These are phyloP conservation scores for Xylariaceae sp. DNA, from an alignment of 2,329 filamentous ascomycete species.

Conservation along the genomic window DNA sequence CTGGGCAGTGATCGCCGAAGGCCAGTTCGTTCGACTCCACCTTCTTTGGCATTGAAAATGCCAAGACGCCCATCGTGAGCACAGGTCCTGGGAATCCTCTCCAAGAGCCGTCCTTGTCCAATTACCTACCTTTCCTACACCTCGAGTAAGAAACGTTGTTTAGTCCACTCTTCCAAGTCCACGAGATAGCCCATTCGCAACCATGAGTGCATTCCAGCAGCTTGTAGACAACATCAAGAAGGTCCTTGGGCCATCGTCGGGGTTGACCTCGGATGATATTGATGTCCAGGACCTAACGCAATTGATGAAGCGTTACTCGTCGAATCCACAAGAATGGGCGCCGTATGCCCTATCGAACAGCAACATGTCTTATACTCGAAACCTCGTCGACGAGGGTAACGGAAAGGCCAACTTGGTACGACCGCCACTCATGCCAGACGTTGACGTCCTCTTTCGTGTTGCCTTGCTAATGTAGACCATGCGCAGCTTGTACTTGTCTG, in stretches of 20 bases:
- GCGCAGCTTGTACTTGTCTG: constrained; percentile 77
- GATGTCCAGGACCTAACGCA: constrained; percentile 64
- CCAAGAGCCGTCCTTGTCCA: constrained; percentile 2
- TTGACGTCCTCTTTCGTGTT: not conserved
- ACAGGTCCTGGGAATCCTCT: not conserved
- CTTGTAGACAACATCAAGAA: constrained; percentile 69
- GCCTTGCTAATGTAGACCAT: constrained; percentile 19
- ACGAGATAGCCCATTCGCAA: constrained; percentile 4
- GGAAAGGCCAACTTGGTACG: constrained; percentile 53
- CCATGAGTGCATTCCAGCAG: constrained; percentile 53
- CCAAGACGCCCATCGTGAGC: not conserved
- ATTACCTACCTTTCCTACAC: constrained; percentile 9
- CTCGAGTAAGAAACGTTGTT: not conserved
- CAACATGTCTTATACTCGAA: constrained; percentile 71
- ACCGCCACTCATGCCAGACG: constrained; percentile 1
- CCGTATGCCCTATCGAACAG: constrained; percentile 69
- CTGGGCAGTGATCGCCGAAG: constrained; percentile 15
- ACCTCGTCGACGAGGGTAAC: constrained; percentile 85
- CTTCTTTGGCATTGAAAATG: not conserved
- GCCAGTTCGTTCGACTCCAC: constrained; percentile 15
- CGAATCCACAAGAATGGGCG: constrained; percentile 64
- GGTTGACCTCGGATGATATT: constrained; percentile 75
- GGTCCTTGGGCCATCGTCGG: constrained; percentile 72
- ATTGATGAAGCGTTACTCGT: constrained; percentile 70
- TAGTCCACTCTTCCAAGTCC: constrained; percentile 1